Evolutionary conservation across 495 filamentous ascomycete genomes (phyloP).

Genomic region (Aspergillus asperescens): DNA sequence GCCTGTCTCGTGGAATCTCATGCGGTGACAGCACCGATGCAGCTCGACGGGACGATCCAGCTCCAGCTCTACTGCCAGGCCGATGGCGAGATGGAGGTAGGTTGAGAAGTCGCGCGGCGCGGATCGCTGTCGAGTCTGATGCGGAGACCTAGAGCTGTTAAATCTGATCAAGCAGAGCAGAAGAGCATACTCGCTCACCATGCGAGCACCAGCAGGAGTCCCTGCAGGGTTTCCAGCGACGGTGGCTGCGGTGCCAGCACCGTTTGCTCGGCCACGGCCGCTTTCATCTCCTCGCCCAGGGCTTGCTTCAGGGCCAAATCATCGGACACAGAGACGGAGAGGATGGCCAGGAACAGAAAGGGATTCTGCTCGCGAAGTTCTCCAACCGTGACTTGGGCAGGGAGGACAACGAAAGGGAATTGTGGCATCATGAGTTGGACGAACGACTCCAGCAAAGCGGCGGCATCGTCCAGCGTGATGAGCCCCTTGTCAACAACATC

Average conservation of each 20-base stretch:
- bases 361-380: slow-evolving; percentile 25
- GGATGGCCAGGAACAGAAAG: slow-evolving; percentile 33
- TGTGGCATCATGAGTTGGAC: slow-evolving; percentile 16
- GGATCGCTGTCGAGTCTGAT: slow-evolving; percentile 17
- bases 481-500: slow-evolving; percentile 22
- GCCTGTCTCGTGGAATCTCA: background rate
- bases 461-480: slow-evolving; percentile 17
- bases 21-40: background rate
- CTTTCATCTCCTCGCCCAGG: slow-evolving; percentile 34
- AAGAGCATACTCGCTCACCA: background rate
- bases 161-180: background rate
- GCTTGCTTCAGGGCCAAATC: slow-evolving; percentile 33
- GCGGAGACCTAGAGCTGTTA: slow-evolving; percentile 16
- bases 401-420: slow-evolving; percentile 34
- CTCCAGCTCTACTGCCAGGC: slow-evolving; percentile 38
- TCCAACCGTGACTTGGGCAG: slow-evolving; percentile 16
- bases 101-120: slow-evolving; percentile 35
- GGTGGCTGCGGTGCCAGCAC: slow-evolving; percentile 31
- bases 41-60: slow-evolving; percentile 29
- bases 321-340: slow-evolving; percentile 36
- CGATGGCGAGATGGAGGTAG: slow-evolving; percentile 39
- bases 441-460: slow-evolving; percentile 23
- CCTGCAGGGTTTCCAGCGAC: slow-evolving; percentile 41
- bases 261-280: slow-evolving; percentile 18
- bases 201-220: slow-evolving; percentile 12